Evolutionary conservation across 768 basidiomycete genomes (phyloP), one percentile per base, ranked within the genome.

Genomic region (Russula lepida): DNA sequence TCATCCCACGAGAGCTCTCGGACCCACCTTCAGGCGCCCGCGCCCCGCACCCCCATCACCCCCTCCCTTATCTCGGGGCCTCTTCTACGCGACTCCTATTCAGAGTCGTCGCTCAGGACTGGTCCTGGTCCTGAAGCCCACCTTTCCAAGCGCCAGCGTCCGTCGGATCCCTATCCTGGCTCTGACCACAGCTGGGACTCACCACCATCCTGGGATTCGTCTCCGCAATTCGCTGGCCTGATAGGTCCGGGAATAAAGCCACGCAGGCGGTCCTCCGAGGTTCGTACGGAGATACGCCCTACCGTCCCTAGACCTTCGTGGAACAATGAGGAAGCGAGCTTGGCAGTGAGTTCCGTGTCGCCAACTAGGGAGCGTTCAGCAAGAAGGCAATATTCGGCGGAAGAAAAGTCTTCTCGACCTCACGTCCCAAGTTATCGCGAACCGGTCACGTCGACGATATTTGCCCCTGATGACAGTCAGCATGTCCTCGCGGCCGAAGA

Each of bases 181-280:
- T 28, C 61, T 11, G 61, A 62, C 8, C 56, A 53, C 27, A 58
- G 61, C 56, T 62, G 61, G 61, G 61, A 54, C 43, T 28, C 52
- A 21, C 25, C 43, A 9, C 41, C 49, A 27, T 35, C 60, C 28
- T 56, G 41, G 50, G 60, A 62, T n/a, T 35, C 60, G n/a, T 32
- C 61, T n/a, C 3, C 46, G 17, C 56, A 53, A 41, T 53, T 58
- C 37, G 43, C 52, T 41, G 52, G 35, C 19, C 28, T 62, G 19
- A 58, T 58, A 37, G 61, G 61, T 23, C 61, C 61, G 19, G 61
- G 61, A 32, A 51, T 62, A n/a, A 58, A 58, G 46, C 61, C 61
- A 15, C 61, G 56, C 15, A 39, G 56, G 25, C 48, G n/a, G 13
- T 62, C 61, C 9, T 62, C 56, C 23, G 61, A 53, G n/a, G 35